These are phyloP conservation scores for Peribolospora baueri DNA, from an alignment of 768 basidiomycete genomes.

Conservation along the genomic window DNA sequence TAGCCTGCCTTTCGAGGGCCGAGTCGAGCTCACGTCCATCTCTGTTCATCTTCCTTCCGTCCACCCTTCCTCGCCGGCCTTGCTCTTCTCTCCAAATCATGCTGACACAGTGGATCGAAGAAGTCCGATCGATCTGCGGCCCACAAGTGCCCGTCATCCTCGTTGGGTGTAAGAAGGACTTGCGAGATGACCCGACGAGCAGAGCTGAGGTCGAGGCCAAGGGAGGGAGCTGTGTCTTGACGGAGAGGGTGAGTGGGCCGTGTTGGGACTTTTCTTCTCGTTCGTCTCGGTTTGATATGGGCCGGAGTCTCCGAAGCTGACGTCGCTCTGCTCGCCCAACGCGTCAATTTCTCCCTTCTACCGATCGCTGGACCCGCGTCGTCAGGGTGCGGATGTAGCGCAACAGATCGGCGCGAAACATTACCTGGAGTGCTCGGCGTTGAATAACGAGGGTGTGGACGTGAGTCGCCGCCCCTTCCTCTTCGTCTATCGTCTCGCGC, in stretches of 20 bases:
- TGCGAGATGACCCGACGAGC: slow-evolving; percentile 29
- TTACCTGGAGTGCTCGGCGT: slow-evolving; percentile 58
- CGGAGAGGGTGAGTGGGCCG: slow-evolving; percentile 16
- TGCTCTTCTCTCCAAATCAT: slow-evolving; percentile 1
- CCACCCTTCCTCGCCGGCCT: slow-evolving; percentile 5
- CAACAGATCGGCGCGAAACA: slow-evolving; percentile 64
- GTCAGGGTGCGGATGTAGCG: slow-evolving; percentile 60
- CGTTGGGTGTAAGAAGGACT: slow-evolving; percentile 86
- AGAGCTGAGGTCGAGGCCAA: slow-evolving; percentile 8
- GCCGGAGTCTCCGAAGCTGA: slow-evolving; percentile 20
- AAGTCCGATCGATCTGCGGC: slow-evolving; percentile 90
- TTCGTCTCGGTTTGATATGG: slow-evolving; percentile 8
- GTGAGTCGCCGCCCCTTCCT: no score
- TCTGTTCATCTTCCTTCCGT: no score
- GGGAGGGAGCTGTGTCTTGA: slow-evolving; percentile 18
- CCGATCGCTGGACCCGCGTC: slow-evolving; percentile 20
- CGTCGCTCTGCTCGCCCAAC: slow-evolving; percentile 8
- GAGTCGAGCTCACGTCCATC: no score
- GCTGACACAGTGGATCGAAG: slow-evolving; percentile 72
- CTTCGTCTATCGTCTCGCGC: no score
- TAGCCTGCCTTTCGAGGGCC: no score
- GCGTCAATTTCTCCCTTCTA: neutral
- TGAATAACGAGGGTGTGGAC: slow-evolving; percentile 42
- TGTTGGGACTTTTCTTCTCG: slow-evolving; percentile 18
- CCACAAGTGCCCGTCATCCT: slow-evolving; percentile 75